Percentiles rank a stretch among this genome's conserved stretches.
Evolutionary conservation across 805 yeast genomes (phyloP).

Genomic region (Alloascoidea africana): DNA sequence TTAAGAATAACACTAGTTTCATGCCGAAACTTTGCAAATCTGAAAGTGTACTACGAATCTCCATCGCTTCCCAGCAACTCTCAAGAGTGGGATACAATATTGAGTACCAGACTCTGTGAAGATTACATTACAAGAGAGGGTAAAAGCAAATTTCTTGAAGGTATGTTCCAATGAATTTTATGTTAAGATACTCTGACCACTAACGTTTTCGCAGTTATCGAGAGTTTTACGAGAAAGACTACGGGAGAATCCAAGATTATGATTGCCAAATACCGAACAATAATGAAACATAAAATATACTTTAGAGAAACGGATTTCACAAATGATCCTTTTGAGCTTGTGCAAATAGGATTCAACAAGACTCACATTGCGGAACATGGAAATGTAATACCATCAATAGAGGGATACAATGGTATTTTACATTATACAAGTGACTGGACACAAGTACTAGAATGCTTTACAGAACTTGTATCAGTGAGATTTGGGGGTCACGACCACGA

Average conservation of each 20-base stretch:
- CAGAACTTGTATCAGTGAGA: background rate
- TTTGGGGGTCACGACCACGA: background rate
- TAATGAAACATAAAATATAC: background rate
- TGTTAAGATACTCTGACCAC: no score
- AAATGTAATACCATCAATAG: background rate
- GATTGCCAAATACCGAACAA: background rate
- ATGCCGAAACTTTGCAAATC: background rate
- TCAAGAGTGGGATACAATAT: no score
- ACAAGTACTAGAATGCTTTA: background rate
- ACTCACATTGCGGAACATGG: background rate
- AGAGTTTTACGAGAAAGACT: no score
- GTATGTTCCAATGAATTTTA: no score
- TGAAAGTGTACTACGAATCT: background rate
- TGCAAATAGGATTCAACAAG: background rate
- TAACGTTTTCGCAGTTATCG: no score
- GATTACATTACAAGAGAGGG: no score
- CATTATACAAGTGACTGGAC: background rate
- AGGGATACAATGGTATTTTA: background rate
- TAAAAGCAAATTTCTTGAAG: no score
- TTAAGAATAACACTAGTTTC: background rate
- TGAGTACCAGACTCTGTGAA: no score
- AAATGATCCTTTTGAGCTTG: conserved; percentile 1
- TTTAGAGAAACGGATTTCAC: background rate
- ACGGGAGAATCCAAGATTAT: background rate
- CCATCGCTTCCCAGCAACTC: background rate